A percentile compares a stretch with the other conserved stretches of the same genome.
phyloP scores from a whole-genome alignment of 163 green algal species.

The Chlorella variabilis region DNA sequence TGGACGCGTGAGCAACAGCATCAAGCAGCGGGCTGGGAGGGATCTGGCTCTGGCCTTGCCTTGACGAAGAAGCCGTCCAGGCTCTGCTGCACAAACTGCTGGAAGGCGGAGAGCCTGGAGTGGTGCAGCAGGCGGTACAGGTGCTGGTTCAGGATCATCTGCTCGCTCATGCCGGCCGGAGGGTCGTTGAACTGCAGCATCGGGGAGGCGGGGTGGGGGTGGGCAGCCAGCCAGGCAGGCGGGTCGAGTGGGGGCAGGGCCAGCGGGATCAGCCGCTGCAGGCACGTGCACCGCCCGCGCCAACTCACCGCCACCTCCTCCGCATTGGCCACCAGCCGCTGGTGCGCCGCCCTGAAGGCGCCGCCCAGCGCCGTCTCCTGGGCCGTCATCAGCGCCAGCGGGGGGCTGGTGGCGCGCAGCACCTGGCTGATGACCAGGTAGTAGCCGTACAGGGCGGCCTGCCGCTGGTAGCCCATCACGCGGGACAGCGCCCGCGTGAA shows the following conservation, averaged over 20 bases:
- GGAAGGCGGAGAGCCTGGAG: conserved; percentile 81
- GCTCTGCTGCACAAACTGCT: conserved; percentile 89
- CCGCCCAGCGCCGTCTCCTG: conserved; percentile 78
- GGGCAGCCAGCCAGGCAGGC: not conserved
- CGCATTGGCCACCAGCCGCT: conserved; percentile 80
- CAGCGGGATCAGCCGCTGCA: not conserved
- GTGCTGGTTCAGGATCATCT: conserved; percentile 94
- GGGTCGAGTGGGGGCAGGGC: not conserved
- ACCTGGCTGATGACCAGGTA: conserved; percentile 79
- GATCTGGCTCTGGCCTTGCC: not conserved
- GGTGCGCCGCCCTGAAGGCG: conserved; percentile 73
- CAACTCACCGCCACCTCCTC: conserved; percentile 86
- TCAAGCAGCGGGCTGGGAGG: too few species aligned
- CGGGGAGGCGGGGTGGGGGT: not conserved
- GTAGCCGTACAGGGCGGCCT: conserved; percentile 61
- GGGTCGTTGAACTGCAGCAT: conserved; percentile 89
- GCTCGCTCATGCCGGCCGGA: conserved; percentile 77
- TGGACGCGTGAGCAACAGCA: too few species aligned
- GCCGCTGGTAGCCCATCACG: conserved; percentile 74
- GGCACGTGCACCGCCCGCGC: not conserved
- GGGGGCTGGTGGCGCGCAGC: conserved; percentile 80
- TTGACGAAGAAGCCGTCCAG: conserved; percentile 92
- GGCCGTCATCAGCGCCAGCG: conserved; percentile 85
- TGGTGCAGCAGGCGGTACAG: conserved; percentile 85
- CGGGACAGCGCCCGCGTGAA: conserved; percentile 87